Base-by-base conservation (phyloP, 2,329 filamentous ascomycete species). In the Neonectria ditissima region DNA sequence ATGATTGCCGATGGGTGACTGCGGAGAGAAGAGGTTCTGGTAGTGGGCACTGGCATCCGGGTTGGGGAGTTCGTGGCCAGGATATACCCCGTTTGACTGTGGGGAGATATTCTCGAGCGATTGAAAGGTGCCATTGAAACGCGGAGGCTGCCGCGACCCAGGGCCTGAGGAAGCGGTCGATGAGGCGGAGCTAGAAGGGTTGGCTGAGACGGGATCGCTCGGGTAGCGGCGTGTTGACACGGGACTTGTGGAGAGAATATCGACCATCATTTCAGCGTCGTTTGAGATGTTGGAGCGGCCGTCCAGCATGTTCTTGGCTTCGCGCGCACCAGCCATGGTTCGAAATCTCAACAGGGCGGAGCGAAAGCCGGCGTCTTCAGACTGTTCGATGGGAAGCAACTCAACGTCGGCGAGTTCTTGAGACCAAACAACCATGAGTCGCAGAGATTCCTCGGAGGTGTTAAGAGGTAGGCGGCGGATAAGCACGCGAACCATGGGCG, bases 1-100 rank as follows among this genome's bases (percentile, higher is more conserved):
- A 56, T 91, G 87, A 73, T 89, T 91, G 44, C 88, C 89, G 58
- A 93, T 89, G 1, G 91, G 91, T 6, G 91, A 93, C 69, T 91
- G 90, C 1, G 90, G 88, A 13, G 90, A 91, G 78, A 93, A 94
- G 26, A 92, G 79, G 65, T 82, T 88, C 68, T 89, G 87, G 69
- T 88, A 88, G 62, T 84, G 81, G 16, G 80, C 76, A 74, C 77
- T 84, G 4, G 81, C 79, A 32, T 89, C 88, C 3, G 86, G 82
- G 55, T 85, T 84, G n/a, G 86, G 81, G 52, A 91, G 83, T 64
- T 92, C 89, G 63, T 82, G 85, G 59, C 83, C 68, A n/a, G 74
- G 84, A 68, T 82, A 81, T 55, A 82, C 79, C 44, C 81, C 81
- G 64, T 84, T 88, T 62, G 86, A 83, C 4, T 89, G 86, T 39